Base-by-base conservation (phyloP, 192 early-diverging fungal species). In the Podila clonocystis region DNA sequence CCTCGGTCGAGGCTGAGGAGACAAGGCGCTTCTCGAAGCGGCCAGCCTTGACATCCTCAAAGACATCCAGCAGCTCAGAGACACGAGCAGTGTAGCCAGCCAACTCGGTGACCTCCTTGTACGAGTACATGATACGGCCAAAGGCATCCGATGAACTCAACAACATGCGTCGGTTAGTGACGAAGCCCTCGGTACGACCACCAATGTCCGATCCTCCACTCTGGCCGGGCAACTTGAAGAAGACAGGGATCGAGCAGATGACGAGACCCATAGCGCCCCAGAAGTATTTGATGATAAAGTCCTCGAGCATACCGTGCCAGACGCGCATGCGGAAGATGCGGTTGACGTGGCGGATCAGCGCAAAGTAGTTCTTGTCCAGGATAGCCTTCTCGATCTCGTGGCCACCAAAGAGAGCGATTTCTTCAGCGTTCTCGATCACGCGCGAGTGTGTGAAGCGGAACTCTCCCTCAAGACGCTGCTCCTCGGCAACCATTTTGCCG, bases 261-360 rank as follows among this genome's bases (percentile, higher is more conserved):
- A 92, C 83, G 62, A 97, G 85, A 41, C 97, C 97, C 65, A 92
- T 91, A 2, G 96, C 97, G 70, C 96, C 95, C 97, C 97, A 99
- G 65, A 96, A 94, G 85, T 99, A 99, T 82, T 99, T 99, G 85
- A 99, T 95, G 29, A 98, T 88, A 87, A 97, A 98, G 84, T 98
- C 97, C 83, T 99, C 97, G 58, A 98, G 84, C 96, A 99, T 97
- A 28, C 93, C 89, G 79, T 98, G 94, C 82, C 92, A 93, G 64
- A 99, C 92, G 31, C 94, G 92, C 69, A 93, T 87, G 24, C 90
- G 91, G 85, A 94, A 96, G 38, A 97, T 90, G 60, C 89, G 89
- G 77, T 95, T 95, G 77, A 98, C 88, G 76, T 99, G 97, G 52
- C 89, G 88, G 58, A 96, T 91, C 29, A 99, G 88, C 12, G 89